Evolutionary conservation across 208 protist genomes (phyloP).

Genomic region (Trypanosoma vivax): DNA sequence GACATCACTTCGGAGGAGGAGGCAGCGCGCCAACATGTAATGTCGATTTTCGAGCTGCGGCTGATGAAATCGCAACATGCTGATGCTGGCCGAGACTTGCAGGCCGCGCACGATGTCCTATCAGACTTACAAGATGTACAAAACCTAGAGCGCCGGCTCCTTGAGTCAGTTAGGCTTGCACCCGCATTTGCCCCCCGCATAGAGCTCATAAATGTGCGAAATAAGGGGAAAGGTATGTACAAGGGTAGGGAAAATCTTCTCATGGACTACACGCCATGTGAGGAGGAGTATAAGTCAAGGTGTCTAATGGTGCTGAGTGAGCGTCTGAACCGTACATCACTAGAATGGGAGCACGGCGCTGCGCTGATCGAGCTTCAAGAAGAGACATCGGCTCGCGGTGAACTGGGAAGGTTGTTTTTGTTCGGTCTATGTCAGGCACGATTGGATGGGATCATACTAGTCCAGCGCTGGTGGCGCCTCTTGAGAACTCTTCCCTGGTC

Average conservation of each 20-base stretch:
- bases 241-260: slow-evolving; percentile 11
- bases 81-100: neutral
- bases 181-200: slow-evolving; percentile 3
- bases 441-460: slow-evolving; percentile 31
- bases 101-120: slow-evolving; percentile 7
- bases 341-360: slow-evolving; percentile 13
- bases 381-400: slow-evolving; percentile 12
- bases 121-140: slow-evolving; percentile 6
- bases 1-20: slow-evolving; percentile 8
- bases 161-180: slow-evolving; percentile 7
- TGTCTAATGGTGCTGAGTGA: slow-evolving; percentile 7
- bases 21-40: slow-evolving; percentile 5
- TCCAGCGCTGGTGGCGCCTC: slow-evolving; percentile 77
- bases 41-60: neutral
- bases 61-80: slow-evolving; percentile 4
- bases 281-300: slow-evolving; percentile 22
- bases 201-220: neutral
- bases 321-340: slow-evolving; percentile 5
- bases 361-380: slow-evolving; percentile 12
- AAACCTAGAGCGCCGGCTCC: slow-evolving; percentile 14
- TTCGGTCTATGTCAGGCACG: slow-evolving; percentile 33
- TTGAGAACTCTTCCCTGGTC: slow-evolving; percentile 7
- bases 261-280: slow-evolving; percentile 20
- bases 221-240: slow-evolving; percentile 2
- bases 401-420: slow-evolving; percentile 4